Conservation (phyloP, 805 yeast species). For the Metschnikowia proteae region DNA sequence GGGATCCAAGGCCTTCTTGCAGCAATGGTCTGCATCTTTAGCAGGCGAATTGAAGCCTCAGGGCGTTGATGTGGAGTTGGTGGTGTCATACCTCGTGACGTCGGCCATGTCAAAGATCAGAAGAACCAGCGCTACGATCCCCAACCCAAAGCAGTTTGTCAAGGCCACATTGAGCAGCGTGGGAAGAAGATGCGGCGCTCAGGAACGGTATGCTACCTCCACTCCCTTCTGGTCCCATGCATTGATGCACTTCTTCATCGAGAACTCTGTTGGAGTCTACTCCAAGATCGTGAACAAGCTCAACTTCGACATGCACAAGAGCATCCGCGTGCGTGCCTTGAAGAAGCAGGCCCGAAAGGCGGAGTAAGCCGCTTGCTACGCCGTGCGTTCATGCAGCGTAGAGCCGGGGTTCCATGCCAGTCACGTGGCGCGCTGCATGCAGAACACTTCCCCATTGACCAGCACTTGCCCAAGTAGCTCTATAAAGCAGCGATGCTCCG, state of each 20-base stretch:
- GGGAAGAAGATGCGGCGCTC: constrained; percentile 90
- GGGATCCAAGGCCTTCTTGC: constrained; percentile 93
- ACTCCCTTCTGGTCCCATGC: constrained; percentile 97
- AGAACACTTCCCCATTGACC: too few species aligned
- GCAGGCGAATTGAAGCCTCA: constrained; percentile 73
- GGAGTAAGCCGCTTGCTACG: constrained; percentile 4
- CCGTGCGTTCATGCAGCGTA: too few species aligned
- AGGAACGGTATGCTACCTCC: constrained; percentile 76
- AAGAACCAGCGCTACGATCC: constrained; percentile 69
- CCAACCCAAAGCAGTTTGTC: constrained; percentile 80
- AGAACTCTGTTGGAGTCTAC: constrained; percentile 76
- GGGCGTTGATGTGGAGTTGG: constrained; percentile 81
- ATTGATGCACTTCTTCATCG: constrained; percentile 78
- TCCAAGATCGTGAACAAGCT: constrained; percentile 63
- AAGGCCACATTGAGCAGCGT: constrained; percentile 59
- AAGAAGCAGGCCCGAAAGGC: constrained; percentile 52
- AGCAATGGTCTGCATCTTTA: constrained; percentile 86
- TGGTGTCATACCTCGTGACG: constrained; percentile 84
- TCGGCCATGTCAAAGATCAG: constrained; percentile 94
- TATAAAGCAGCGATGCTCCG: too few species aligned
- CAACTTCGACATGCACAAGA: constrained; percentile 73
- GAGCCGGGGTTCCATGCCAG: too few species aligned
- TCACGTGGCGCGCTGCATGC: too few species aligned
- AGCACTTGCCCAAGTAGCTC: too few species aligned
- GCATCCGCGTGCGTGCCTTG: constrained; percentile 79